These are phyloP conservation scores for Apiospora aurea DNA, from an alignment of 2,329 filamentous ascomycete species.

Conservation along the genomic window DNA sequence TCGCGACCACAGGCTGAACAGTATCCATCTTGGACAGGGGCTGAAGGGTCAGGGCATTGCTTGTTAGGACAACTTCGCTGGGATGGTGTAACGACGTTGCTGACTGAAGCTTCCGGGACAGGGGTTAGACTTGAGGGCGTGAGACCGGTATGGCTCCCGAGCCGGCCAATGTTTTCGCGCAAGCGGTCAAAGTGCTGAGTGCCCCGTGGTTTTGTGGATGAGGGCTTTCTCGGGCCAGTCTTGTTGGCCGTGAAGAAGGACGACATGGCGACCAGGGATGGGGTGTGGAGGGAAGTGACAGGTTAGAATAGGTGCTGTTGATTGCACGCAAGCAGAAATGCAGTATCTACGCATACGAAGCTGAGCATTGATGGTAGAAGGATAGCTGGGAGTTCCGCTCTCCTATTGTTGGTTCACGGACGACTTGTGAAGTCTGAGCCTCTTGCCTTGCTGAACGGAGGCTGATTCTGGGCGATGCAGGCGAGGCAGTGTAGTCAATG, in stretches of 20 bases:
- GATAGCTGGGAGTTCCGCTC: background rate
- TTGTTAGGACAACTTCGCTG: slow-evolving; percentile 64
- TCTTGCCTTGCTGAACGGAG: background rate
- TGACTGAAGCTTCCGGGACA: slow-evolving; percentile 30
- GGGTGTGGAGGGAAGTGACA: background rate
- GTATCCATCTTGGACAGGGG: slow-evolving; percentile 64
- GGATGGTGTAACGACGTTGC: slow-evolving; percentile 40
- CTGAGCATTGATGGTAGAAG: background rate
- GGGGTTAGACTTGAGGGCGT: slow-evolving; percentile 34
- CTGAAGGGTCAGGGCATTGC: slow-evolving; percentile 65
- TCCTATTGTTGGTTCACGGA: background rate
- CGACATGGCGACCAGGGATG: slow-evolving; percentile 47
- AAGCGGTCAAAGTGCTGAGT: slow-evolving; percentile 55
- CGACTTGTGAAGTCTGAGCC: background rate
- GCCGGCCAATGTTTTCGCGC: slow-evolving; percentile 48
- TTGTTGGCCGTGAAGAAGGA: slow-evolving; percentile 54
- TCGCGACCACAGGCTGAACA: slow-evolving; percentile 88
- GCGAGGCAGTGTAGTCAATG: background rate
- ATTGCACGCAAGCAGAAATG: background rate
- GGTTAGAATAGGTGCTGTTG: background rate
- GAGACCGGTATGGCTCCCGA: slow-evolving; percentile 36
- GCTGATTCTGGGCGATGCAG: background rate
- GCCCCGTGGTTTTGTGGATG: slow-evolving; percentile 51
- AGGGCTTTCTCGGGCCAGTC: slow-evolving; percentile 41
- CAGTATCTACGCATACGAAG: background rate